Percentiles rank a stretch among this genome's conserved stretches.
Evolutionary conservation across 83 land plant genomes (phyloP).

Genomic region (Larix sibirica): DNA sequence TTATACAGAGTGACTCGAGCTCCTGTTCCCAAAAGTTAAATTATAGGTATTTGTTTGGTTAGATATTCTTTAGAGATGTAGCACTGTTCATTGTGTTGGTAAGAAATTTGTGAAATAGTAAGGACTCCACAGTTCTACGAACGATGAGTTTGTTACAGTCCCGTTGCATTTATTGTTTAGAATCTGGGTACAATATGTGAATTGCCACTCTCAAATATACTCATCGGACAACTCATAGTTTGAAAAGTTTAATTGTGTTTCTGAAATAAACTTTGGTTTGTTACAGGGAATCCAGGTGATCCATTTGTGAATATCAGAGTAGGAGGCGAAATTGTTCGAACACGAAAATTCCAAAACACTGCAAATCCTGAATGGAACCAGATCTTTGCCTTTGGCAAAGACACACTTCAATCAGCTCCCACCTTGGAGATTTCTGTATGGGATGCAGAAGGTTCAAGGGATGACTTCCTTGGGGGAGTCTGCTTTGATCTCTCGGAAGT

Average conservation of each 20-base stretch:
- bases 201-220: no score
- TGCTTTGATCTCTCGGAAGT: conserved; percentile 66
- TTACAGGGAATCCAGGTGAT: conserved; percentile 13
- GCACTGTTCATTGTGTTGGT: not conserved
- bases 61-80: not conserved
- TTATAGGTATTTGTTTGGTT: not conserved
- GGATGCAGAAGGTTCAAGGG: conserved; percentile 34
- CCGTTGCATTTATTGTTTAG: not conserved
- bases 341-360: not conserved
- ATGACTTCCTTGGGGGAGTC: conserved; percentile 64
- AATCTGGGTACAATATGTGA: no score
- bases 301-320: conserved; percentile 13
- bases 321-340: conserved; percentile 11
- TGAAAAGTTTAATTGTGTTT: not conserved
- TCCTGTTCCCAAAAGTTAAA: not conserved
- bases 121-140: not conserved
- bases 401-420: conserved; percentile 67
- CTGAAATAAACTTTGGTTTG: not conserved
- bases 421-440: conserved; percentile 51
- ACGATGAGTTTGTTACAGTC: not conserved
- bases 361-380: conserved; percentile 61
- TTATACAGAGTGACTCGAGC: not conserved
- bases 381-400: conserved; percentile 79
- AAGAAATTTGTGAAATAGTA: not conserved
- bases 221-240: not conserved